Percentiles rank a stretch among this genome's conserved stretches.
Evolutionary conservation across 352 stramenopile species (phyloP).

Genomic region (Phytophthora constricta): DNA sequence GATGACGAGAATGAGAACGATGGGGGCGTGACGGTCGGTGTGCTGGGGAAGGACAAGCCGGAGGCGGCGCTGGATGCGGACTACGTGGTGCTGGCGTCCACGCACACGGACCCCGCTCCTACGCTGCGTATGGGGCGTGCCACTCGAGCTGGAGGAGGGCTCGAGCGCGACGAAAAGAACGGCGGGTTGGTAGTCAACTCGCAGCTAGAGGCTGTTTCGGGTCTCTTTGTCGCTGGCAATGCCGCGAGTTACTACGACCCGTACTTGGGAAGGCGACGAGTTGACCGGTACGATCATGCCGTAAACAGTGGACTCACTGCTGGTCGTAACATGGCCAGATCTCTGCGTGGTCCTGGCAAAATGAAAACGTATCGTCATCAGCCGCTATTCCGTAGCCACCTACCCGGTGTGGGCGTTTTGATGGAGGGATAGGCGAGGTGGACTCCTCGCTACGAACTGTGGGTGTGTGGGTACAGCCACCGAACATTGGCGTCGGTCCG

Average conservation of each 20-base stretch:
- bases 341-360: slow-evolving; percentile 44
- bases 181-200: slow-evolving; percentile 92
- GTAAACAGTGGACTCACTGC: slow-evolving; percentile 92
- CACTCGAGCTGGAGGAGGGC: slow-evolving; percentile 46
- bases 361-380: slow-evolving; percentile 91
- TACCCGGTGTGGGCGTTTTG: slow-evolving; percentile 73
- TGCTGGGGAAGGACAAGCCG: slow-evolving; percentile 69
- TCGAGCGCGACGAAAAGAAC: slow-evolving; percentile 89
- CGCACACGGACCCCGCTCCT: slow-evolving; percentile 81
- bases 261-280: slow-evolving; percentile 84
- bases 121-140: slow-evolving; percentile 70
- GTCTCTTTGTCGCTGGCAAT: slow-evolving; percentile 91
- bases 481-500: slow-evolving; percentile 7
- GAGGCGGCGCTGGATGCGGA: slow-evolving; percentile 75
- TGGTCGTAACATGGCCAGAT: slow-evolving; percentile 88
- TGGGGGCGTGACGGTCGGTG: slow-evolving; percentile 54
- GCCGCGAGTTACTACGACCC: slow-evolving; percentile 91
- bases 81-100: slow-evolving; percentile 93
- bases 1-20: slow-evolving; percentile 50
- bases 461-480: slow-evolving; percentile 84
- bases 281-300: slow-evolving; percentile 92
- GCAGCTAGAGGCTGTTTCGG: slow-evolving; percentile 88
- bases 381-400: slow-evolving; percentile 85
- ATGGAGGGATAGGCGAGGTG: slow-evolving; percentile 89
- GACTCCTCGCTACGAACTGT: slow-evolving; percentile 77